phyloP scores from a whole-genome alignment of 495 filamentous ascomycete genomes.

The Geoglossum glabrum region DNA sequence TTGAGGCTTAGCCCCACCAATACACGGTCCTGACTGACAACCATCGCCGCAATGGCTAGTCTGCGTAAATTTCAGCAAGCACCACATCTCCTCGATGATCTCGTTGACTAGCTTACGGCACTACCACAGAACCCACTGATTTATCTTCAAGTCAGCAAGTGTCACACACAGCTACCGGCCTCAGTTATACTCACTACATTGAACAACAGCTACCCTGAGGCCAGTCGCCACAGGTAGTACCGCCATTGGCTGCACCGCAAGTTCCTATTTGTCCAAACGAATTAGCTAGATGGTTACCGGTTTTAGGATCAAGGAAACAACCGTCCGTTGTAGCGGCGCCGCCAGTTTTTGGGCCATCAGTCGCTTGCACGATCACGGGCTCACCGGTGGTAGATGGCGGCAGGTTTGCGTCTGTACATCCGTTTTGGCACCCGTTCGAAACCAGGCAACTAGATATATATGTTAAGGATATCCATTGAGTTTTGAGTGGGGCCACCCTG shows the following conservation, averaged over 20 bases:
- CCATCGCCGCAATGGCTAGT: constrained; percentile 21
- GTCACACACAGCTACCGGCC: not conserved
- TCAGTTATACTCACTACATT: constrained; percentile 20
- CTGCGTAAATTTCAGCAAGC: not conserved
- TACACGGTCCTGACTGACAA: constrained; percentile 21
- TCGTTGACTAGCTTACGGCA: not conserved
- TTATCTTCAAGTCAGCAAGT: not conserved
- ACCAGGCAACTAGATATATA: constrained; percentile 7
- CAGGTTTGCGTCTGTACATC: constrained; percentile 12
- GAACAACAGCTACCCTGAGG: constrained; percentile 28
- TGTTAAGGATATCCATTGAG: not conserved
- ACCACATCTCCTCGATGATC: not conserved
- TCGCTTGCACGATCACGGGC: constrained; percentile 17
- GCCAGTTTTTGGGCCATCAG: constrained; percentile 12
- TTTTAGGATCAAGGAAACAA: not conserved
- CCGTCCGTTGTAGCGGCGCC: constrained; percentile 20
- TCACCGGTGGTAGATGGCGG: constrained; percentile 15
- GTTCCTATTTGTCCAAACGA: constrained; percentile 13
- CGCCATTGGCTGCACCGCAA: constrained; percentile 25
- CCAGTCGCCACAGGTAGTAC: constrained; percentile 29
- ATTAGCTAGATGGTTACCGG: not conserved
- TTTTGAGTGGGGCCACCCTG: no score
- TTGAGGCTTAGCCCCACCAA: constrained; percentile 13
- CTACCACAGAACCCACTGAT: constrained; percentile 13
- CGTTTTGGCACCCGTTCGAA: constrained; percentile 17